Conservation (phyloP, 805 yeast genomes). For the Teunomyces lycoperdinae region DNA sequence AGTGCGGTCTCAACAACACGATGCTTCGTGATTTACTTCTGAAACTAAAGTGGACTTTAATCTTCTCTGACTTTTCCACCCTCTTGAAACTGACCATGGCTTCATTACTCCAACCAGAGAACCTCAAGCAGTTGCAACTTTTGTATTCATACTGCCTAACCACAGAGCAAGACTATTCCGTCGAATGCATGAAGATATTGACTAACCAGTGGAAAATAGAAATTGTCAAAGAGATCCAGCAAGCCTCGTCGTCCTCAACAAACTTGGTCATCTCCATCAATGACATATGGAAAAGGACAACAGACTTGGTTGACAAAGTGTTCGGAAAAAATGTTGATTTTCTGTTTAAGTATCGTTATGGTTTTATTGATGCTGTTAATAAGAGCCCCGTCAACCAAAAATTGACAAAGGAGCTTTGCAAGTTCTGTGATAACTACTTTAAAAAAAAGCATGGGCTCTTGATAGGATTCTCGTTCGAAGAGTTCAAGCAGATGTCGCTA, state of each 20-base stretch:
- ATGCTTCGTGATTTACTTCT: conserved; percentile 18
- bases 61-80: conserved; percentile 24
- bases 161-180: conserved; percentile 1
- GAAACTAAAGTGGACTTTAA: conserved; percentile 28
- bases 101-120: conserved; percentile 10
- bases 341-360: conserved; percentile 28
- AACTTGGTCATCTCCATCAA: neutral
- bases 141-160: conserved; percentile 2
- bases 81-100: conserved; percentile 21
- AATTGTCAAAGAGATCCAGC: neutral
- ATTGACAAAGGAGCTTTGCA: conserved; percentile 24
- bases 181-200: neutral
- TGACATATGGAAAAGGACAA: conserved; percentile 7
- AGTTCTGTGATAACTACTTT: conserved; percentile 30
- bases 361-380: conserved; percentile 21
- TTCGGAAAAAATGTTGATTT: conserved; percentile 14
- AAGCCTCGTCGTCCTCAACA: conserved; percentile 6
- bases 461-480: conserved; percentile 13
- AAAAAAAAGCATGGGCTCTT: conserved; percentile 9
- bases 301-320: neutral
- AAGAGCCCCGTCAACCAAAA: conserved; percentile 11
- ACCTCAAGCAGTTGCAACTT: neutral
- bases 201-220: neutral
- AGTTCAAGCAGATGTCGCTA: conserved; percentile 17
- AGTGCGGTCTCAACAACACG: conserved; percentile 8